These are phyloP conservation scores for Piper longum DNA, from an alignment of 164 flowering plant species.

Conservation along the genomic window DNA sequence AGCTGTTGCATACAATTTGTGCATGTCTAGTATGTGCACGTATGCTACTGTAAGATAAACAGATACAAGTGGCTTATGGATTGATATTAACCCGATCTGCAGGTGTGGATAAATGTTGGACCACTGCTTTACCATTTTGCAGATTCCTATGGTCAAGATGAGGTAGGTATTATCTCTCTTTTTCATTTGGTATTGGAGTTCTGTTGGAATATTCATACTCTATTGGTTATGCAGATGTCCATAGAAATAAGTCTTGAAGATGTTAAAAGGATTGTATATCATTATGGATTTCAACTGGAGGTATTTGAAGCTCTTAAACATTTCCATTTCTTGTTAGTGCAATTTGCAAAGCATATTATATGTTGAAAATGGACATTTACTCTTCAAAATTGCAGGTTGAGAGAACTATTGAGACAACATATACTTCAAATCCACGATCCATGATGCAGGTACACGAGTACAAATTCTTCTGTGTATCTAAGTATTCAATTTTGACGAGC, in stretches of 20 bases:
- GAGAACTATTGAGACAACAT: slow-evolving; percentile 68
- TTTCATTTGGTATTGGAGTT: neutral
- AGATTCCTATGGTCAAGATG: slow-evolving; percentile 69
- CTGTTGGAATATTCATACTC: neutral
- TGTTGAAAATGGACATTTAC: neutral
- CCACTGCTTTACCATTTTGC: slow-evolving; percentile 97
- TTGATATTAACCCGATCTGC: slow-evolving; percentile 9
- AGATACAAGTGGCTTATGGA: no score
- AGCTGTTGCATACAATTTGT: neutral
- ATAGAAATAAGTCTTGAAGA: slow-evolving; percentile 94
- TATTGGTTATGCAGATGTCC: slow-evolving; percentile 67
- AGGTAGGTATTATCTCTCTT: slow-evolving; percentile 33
- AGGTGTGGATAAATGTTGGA: slow-evolving; percentile 99
- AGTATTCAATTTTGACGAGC: no score
- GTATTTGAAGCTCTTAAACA: slow-evolving; percentile 19
- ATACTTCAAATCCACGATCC: slow-evolving; percentile 71
- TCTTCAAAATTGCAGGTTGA: slow-evolving; percentile 40
- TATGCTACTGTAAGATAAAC: no score
- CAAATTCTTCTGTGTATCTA: neutral
- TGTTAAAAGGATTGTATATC: slow-evolving; percentile 67
- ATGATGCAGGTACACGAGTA: slow-evolving; percentile 72
- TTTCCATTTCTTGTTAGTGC: neutral
- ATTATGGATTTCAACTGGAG: slow-evolving; percentile 69
- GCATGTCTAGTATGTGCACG: neutral
- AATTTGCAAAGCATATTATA: neutral